phyloP scores from a whole-genome alignment of 75 land plant species.

The Isoetes taiwanensis region DNA sequence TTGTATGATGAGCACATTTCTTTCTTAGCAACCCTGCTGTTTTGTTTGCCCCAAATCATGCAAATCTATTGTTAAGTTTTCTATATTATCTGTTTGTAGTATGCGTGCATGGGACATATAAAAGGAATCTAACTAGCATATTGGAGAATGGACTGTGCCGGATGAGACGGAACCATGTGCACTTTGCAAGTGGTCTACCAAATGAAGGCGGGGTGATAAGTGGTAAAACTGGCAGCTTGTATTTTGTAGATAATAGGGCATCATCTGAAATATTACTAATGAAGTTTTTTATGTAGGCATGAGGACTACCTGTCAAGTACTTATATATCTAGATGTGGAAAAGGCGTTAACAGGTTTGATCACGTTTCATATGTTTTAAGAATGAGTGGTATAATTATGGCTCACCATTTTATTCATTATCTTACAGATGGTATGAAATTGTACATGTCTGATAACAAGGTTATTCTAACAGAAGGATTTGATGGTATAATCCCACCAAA shows the following conservation, averaged over 20 bases:
- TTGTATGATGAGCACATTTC: no score
- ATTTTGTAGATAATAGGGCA: no score
- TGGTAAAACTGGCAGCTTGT: constrained; percentile 27
- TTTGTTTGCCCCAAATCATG: no score
- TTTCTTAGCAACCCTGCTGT: no score
- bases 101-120: constrained; percentile 91
- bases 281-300: constrained; percentile 36
- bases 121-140: constrained; percentile 55
- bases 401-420: background rate
- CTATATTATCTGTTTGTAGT: no score
- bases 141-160: constrained; percentile 57
- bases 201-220: constrained; percentile 74
- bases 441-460: constrained; percentile 68
- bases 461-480: constrained; percentile 75
- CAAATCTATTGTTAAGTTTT: no score
- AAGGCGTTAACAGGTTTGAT: constrained; percentile 56
- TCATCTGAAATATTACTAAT: background rate
- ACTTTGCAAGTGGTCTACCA: constrained; percentile 90
- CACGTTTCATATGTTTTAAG: background rate
- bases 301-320: constrained; percentile 42
- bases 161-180: constrained; percentile 79
- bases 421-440: constrained; percentile 71
- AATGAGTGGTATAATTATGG: background rate
- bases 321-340: constrained; percentile 61
- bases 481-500: constrained; percentile 62